Percentiles rank a stretch among this genome's conserved stretches.
phyloP scores from a whole-genome alignment of 495 filamentous ascomycete genomes.

The Tuber borchii region DNA sequence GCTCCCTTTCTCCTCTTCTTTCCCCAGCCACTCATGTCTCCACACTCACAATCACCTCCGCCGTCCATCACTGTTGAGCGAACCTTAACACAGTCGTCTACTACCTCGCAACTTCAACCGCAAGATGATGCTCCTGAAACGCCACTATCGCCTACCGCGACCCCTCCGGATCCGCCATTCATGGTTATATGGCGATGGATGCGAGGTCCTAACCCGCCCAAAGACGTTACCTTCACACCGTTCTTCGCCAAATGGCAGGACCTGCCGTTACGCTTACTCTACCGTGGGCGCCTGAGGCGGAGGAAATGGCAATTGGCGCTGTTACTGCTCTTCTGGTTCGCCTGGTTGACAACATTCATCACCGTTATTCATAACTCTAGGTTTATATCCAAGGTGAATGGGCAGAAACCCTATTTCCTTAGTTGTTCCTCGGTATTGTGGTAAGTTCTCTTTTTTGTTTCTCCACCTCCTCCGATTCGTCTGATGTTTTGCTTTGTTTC shows the following conservation, averaged over 20 bases:
- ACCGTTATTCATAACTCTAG: constrained; percentile 59
- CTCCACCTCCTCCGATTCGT: neutral
- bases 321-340: constrained; percentile 55
- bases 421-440: constrained; percentile 60
- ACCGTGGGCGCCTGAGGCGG: constrained; percentile 56
- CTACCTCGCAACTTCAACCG: neutral
- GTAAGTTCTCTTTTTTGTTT: constrained; percentile 42
- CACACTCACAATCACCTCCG: neutral
- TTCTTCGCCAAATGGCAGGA: constrained; percentile 64
- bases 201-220: constrained; percentile 62
- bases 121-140: constrained; percentile 15
- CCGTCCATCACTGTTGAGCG: neutral
- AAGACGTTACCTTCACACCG: constrained; percentile 59
- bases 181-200: constrained; percentile 50
- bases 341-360: constrained; percentile 69
- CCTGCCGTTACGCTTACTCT: constrained; percentile 58
- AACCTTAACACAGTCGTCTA: neutral
- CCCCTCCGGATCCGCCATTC: neutral
- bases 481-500: neutral
- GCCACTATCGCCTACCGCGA: constrained; percentile 15
- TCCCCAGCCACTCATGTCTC: neutral
- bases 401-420: constrained; percentile 58
- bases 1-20: neutral
- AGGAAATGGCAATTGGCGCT: constrained; percentile 54
- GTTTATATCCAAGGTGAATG: constrained; percentile 59